phyloP scores from a whole-genome alignment of 257 asterid species.

The Solanum dulcamara region DNA sequence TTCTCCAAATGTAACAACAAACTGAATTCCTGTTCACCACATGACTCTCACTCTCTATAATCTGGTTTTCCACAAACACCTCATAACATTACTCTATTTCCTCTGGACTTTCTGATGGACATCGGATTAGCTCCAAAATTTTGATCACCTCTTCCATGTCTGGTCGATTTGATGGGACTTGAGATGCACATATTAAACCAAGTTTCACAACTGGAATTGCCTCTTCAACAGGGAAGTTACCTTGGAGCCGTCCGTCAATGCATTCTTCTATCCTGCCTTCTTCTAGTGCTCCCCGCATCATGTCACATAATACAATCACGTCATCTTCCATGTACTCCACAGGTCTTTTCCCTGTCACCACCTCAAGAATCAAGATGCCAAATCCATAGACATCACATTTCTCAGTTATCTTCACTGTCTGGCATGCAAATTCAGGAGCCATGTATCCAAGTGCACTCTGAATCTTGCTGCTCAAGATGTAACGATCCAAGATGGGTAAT shows the following conservation, averaged over 20 bases:
- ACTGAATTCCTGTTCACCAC: constrained; percentile 37
- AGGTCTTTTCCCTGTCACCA: constrained; percentile 62
- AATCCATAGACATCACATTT: constrained; percentile 83
- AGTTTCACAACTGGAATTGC: constrained; percentile 64
- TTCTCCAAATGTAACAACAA: constrained; percentile 8
- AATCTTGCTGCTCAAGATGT: constrained; percentile 64
- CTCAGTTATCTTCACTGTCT: constrained; percentile 70
- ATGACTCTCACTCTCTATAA: constrained; percentile 6
- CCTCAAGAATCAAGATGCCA: constrained; percentile 59
- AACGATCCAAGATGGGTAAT: constrained; percentile 52
- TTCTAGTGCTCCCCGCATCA: constrained; percentile 67
- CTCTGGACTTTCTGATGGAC: constrained; percentile 40
- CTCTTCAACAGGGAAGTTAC: constrained; percentile 51
- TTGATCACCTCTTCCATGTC: constrained; percentile 77
- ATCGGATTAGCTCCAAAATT: constrained; percentile 55
- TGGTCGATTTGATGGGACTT: constrained; percentile 77
- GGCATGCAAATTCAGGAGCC: constrained; percentile 87
- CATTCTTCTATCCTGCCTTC: constrained; percentile 64
- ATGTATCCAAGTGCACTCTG: constrained; percentile 86
- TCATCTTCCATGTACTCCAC: constrained; percentile 87
- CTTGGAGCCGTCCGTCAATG: constrained; percentile 41
- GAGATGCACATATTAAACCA: constrained; percentile 77
- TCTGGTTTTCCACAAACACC: neutral
- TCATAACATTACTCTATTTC: constrained; percentile 28
- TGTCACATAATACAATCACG: constrained; percentile 65